These are phyloP conservation scores for Zea mays DNA, from an alignment of 176 grass and related monocot species.

Conservation along the genomic window Zm-B73-REFERENCE-NAM-5.0 NC_050105.1:9247501-9248000, in stretches of 20 bases:
- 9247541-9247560: no score
- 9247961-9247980: neutral
- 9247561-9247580: no score
- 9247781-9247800: neutral
- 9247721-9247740: neutral
- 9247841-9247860: neutral
- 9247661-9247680: neutral
- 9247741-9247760: neutral
- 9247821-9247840: neutral
- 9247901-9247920: neutral
- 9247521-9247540: no score
- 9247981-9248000: neutral
- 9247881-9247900: neutral
- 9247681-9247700: neutral
- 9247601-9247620: no score
- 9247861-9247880: neutral
- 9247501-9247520: no score
- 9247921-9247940: neutral
- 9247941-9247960: neutral
- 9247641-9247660: neutral
- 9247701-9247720: neutral
- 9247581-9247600: no score
- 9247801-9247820: neutral
- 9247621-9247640: no score
- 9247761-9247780: neutral